Conservation (phyloP, 2,329 filamentous ascomycete species). For the Alternaria ventricosa region DNA sequence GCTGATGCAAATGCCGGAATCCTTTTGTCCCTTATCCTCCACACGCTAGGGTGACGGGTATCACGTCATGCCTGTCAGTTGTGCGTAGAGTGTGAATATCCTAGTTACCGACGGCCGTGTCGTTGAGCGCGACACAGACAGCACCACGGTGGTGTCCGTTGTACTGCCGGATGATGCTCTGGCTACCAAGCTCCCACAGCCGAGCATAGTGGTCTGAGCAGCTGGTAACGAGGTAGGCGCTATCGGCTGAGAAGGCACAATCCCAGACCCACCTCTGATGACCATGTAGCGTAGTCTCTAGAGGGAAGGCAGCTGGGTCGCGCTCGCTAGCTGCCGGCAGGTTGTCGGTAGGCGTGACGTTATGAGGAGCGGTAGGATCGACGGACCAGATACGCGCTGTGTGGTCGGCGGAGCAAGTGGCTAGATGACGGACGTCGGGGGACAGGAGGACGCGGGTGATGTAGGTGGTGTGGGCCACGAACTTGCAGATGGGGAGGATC, state of each 20-base stretch:
- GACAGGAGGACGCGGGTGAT: constrained; percentile 91
- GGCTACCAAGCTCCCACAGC: constrained; percentile 85
- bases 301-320: constrained; percentile 68
- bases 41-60: background rate
- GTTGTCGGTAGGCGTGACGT: constrained; percentile 40
- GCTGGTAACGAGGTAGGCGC: constrained; percentile 89
- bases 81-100: background rate
- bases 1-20: constrained; percentile 11
- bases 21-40: background rate
- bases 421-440: constrained; percentile 91
- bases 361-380: constrained; percentile 57
- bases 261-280: constrained; percentile 99
- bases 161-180: constrained; percentile 92
- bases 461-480: constrained; percentile 89
- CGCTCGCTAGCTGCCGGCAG: constrained; percentile 44
- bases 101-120: constrained; percentile 56
- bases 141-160: constrained; percentile 92
- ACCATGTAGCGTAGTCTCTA: constrained; percentile 85
- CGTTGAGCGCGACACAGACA: constrained; percentile 91
- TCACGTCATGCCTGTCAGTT: background rate
- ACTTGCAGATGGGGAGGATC: constrained; percentile 85
- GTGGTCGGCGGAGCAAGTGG: constrained; percentile 92
- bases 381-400: constrained; percentile 97
- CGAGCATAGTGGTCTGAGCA: constrained; percentile 93
- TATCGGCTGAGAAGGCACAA: constrained; percentile 92